Base-by-base conservation (phyloP, 2,329 filamentous ascomycete genomes). In the Hymenoscyphus fraxineus region DNA sequence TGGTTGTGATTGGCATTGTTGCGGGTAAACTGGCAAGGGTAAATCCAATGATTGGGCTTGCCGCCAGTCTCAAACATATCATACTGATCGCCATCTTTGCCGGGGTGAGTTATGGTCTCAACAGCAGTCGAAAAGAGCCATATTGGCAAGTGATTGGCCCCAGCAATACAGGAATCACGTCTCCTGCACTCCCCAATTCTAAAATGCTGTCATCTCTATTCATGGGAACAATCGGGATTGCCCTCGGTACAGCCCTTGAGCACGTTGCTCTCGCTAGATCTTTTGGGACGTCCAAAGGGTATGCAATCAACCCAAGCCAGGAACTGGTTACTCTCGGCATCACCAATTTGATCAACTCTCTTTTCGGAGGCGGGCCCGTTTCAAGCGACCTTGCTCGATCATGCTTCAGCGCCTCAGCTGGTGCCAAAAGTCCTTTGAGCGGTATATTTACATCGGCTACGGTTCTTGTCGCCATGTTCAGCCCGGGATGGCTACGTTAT, bases 51-150 rank as follows among this genome's bases (percentile, higher is more conserved):
- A 76, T 88, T 68, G 86, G 84, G 79, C 80, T 87, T 41, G 72
- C 87, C 7, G 81, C 82, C 97, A 71, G 93, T 93, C 61, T 93
- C 93, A 73, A 97, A 97, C 10, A 97, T 84, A 4, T 91, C 91
- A 72, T 90, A 96, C 79, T 97, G 92, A 1, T 93, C 96, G 75
- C 97, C 92, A n/a, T 93, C 93, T 1, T 93, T 89, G 19, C 97
- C 86, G 74, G 97, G 97, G 72, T 87, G 85, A 44, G 97, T 93
- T 64, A 87, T 65, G 81, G 81, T 1, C 82, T 88, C 66, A 89
- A 89, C 77, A 82, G 80, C 55, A 40, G 62, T 44, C 60, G 38
- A 88, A 84, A 73, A 80, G 78, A 51, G 22, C 57, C 60, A 12
- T n/a, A 58, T 39, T 65, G 64, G 64, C 19, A 27, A 0, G 81